Evolutionary conservation across 23 red algal genomes (phyloP), one percentile per base, ranked within the genome.

Genomic region (Gracilaria domingensis): DNA sequence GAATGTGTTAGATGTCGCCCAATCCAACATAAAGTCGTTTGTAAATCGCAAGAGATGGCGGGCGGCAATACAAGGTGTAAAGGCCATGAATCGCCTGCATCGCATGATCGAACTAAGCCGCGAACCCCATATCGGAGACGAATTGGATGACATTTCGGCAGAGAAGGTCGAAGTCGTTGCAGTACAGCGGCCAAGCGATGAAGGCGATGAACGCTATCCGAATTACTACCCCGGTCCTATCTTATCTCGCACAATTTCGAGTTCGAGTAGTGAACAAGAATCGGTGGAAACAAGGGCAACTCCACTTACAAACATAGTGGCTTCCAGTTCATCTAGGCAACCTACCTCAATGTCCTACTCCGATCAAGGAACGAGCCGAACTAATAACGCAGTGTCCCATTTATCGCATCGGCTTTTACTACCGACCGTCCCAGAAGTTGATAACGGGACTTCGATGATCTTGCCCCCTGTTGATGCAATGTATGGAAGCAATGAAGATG

Each of bases 21-120:
- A 95, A 45, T 73, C 75, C 29, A 95, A 89, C 50, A 81, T 95
- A 20, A 89, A 85, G 26, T 83, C 81, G 23, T 95, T 86, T 59
- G 78, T 88, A 16, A 83, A 79, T 61, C 64, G 80, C 17, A 81
- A 83, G 75, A 80, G 92, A 42, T 95, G 92, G 92, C 66, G 75
- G 18, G 67, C 71, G 51, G 92, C 92, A 28, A 95, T 95, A 60
- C 71, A 80, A 25, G 81, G 77, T 16, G 92, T 95, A 29, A 86
- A 95, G 92, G 92, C 84, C 0, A 79, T 87, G 77, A 95, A 95
- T 39, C 83, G 92, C 26, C 72, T 95, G 12, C 92, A 95, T 34
- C 77, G 72, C 20, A 80, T 78, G 69, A 78, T 93, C 37, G 82
- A 80, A 36, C 50, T 79, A 26, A 65, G 66, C 40, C 87, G 87